Evolutionary conservation across 75 land plant genomes (phyloP).

Genomic region (Pinus albicaulis): DNA sequence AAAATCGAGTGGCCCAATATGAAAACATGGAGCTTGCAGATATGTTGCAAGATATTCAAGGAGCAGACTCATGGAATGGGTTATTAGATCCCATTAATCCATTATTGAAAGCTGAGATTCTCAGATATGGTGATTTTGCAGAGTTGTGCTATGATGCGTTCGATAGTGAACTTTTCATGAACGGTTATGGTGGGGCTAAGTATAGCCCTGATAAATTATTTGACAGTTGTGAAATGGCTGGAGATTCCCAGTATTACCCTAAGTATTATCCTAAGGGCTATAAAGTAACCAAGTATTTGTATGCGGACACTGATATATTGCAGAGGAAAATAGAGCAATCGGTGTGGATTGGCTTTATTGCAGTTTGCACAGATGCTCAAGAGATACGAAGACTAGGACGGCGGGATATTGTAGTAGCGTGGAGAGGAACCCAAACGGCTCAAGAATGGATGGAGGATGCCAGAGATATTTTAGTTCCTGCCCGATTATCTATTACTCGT

Average conservation of each 20-base stretch:
- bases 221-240: not conserved
- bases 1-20: too few relatives aligned
- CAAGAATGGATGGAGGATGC: not conserved
- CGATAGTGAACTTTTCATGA: conserved; percentile 7
- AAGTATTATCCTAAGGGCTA: too few relatives aligned
- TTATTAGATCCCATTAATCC: too few relatives aligned
- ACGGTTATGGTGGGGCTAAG: conserved; percentile 15
- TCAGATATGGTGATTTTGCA: too few relatives aligned
- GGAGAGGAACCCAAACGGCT: conserved; percentile 23
- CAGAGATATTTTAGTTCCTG: not conserved
- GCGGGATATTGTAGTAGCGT: conserved; percentile 20
- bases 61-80: too few relatives aligned
- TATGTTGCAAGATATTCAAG: not conserved
- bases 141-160: not conserved
- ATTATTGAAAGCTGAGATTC: too few relatives aligned
- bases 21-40: not conserved
- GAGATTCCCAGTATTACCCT: too few relatives aligned
- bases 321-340: too few relatives aligned
- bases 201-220: conserved; percentile 13
- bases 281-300: too few relatives aligned
- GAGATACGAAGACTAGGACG: conserved; percentile 21
- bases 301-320: too few relatives aligned
- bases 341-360: conserved; percentile 19
- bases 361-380: conserved; percentile 13
- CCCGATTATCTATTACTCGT: not conserved